phyloP scores from a whole-genome alignment of 192 early-diverging fungal genomes.

The Entomortierella chlamydospora region DNA sequence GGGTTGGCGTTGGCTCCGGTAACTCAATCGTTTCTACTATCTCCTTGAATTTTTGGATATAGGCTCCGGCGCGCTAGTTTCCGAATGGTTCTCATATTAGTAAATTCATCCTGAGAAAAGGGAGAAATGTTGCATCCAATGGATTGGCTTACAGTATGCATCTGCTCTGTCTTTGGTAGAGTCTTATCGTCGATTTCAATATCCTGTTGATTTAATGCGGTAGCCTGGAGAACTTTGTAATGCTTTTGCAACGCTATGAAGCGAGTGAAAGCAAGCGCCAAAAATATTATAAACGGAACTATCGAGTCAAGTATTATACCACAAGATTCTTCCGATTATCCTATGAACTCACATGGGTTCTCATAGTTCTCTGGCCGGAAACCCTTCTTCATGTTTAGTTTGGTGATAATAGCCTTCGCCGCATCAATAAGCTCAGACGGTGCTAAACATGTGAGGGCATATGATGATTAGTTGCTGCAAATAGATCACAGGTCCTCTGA shows the following conservation, averaged over 20 bases:
- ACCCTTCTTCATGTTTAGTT: constrained; percentile 56
- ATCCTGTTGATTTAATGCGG: constrained; percentile 53
- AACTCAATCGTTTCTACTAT: constrained; percentile 12
- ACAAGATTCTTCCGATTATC: too few relatives aligned
- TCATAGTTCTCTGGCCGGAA: constrained; percentile 55
- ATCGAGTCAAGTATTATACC: too few relatives aligned
- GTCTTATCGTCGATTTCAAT: constrained; percentile 57
- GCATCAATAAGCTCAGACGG: constrained; percentile 48
- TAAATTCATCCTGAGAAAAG: too few relatives aligned
- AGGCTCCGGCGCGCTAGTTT: constrained; percentile 48
- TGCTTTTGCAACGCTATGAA: constrained; percentile 55
- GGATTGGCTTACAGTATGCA: constrained; percentile 15
- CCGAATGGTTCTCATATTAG: constrained; percentile 1
- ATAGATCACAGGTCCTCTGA: neutral
- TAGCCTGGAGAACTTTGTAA: constrained; percentile 52
- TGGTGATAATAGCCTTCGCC: constrained; percentile 42
- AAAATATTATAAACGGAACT: neutral
- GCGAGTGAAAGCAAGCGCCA: too few relatives aligned
- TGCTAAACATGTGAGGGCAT: constrained; percentile 20
- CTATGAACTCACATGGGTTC: constrained; percentile 51
- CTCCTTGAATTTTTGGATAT: constrained; percentile 43
- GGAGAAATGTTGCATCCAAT: too few relatives aligned
- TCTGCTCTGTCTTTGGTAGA: constrained; percentile 46
- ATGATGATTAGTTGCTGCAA: neutral
- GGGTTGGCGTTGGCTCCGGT: neutral